Percentiles rank a stretch among this genome's conserved stretches.
phyloP scores from a whole-genome alignment of 2,329 filamentous ascomycete genomes.

The Monosporascus cannonballus region DNA sequence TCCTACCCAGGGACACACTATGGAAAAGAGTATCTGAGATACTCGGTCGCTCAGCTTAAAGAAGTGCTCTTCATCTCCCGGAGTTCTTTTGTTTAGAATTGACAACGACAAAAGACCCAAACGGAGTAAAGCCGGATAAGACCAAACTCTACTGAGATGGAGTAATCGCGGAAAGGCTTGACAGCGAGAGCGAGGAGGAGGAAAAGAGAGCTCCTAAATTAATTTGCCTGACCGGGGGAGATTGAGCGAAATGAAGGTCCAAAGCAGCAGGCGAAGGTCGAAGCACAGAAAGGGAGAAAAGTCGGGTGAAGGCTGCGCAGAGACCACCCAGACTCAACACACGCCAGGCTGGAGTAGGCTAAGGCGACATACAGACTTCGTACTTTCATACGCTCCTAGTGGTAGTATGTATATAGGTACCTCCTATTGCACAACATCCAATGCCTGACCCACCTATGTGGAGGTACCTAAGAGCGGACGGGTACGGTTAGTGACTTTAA shows the following conservation, averaged over 20 bases:
- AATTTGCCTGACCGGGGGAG: background rate
- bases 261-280: background rate
- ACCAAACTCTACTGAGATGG: background rate
- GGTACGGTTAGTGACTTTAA: no score
- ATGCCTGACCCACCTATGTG: no score
- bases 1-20: constrained; percentile 3
- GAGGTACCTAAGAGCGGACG: no score
- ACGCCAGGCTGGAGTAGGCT: background rate
- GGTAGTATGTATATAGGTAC: no score
- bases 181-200: no score
- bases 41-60: constrained; percentile 15
- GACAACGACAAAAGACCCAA: background rate
- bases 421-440: no score
- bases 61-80: background rate
- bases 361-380: no score
- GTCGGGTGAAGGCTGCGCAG: background rate
- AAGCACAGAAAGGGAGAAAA: background rate
- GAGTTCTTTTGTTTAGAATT: constrained; percentile 2
- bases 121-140: background rate
- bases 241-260: background rate
- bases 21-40: constrained; percentile 21
- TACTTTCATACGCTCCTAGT: no score
- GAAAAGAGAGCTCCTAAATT: background rate
- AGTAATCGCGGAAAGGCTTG: no score
- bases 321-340: background rate